phyloP scores from a whole-genome alignment of 1,139 yeast genomes.

The Pneumocystis canis region DNA sequence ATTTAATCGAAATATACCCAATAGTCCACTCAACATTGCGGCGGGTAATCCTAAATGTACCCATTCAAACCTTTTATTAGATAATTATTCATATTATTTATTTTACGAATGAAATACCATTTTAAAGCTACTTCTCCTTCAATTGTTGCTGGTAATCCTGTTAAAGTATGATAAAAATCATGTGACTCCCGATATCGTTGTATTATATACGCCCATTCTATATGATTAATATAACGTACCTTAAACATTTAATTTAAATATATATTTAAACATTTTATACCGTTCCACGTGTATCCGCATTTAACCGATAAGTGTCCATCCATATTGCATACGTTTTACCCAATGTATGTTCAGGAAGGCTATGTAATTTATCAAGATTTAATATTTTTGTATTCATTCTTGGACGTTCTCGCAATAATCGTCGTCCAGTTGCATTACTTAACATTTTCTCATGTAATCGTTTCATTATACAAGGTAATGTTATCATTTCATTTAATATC shows the following conservation, averaged over 20 bases:
- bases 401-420: slow-evolving; percentile 64
- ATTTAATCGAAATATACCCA: slow-evolving; percentile 73
- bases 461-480: slow-evolving; percentile 51
- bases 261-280: slow-evolving; percentile 29
- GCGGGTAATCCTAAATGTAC: slow-evolving; percentile 88
- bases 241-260: slow-evolving; percentile 5
- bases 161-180: slow-evolving; percentile 86
- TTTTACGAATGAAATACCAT: slow-evolving; percentile 5
- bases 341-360: slow-evolving; percentile 53
- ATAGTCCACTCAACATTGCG: slow-evolving; percentile 82
- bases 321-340: slow-evolving; percentile 69
- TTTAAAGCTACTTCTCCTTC: slow-evolving; percentile 94
- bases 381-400: slow-evolving; percentile 62
- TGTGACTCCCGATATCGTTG: slow-evolving; percentile 93
- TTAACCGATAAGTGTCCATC: slow-evolving; percentile 76
- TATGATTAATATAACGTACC: slow-evolving; percentile 61
- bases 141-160: slow-evolving; percentile 76
- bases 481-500: slow-evolving; percentile 90
- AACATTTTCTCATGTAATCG: slow-evolving; percentile 61
- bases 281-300: slow-evolving; percentile 85
- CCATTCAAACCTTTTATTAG: slow-evolving; percentile 68
- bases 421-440: slow-evolving; percentile 57
- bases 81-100: no score
- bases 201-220: slow-evolving; percentile 78
- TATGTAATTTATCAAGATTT: slow-evolving; percentile 44